Conservation (phyloP, 2,329 filamentous ascomycete species). For the Fusarium sp. region DNA sequence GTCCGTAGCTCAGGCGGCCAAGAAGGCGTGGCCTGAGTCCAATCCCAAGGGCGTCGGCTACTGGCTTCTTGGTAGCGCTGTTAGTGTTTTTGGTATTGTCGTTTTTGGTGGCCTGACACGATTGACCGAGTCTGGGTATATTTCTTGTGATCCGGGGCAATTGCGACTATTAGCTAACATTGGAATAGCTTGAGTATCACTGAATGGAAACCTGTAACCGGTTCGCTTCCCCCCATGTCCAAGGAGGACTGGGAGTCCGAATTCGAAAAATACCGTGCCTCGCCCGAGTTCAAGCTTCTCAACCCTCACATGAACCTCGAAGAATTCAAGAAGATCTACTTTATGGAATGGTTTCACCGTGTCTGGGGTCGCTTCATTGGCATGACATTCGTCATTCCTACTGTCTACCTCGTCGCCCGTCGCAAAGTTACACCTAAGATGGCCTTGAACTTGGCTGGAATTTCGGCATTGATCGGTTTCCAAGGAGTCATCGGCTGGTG, state of each 20-base stretch:
- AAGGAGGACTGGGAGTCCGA: slow-evolving; percentile 89
- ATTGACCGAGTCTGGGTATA: slow-evolving; percentile 93
- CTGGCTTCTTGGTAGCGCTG: slow-evolving; percentile 92
- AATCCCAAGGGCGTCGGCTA: slow-evolving; percentile 85
- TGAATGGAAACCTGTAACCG: slow-evolving; percentile 97
- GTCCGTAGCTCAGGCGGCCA: slow-evolving; percentile 45
- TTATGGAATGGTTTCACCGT: slow-evolving; percentile 98
- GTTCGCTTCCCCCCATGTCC: slow-evolving; percentile 85
- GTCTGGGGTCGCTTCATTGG: slow-evolving; percentile 95
- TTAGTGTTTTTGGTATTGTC: slow-evolving; percentile 96
- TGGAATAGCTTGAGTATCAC: slow-evolving; percentile 86
- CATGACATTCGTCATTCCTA: slow-evolving; percentile 87
- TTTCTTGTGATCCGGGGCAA: background rate
- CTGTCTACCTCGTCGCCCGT: slow-evolving; percentile 86
- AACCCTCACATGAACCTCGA: slow-evolving; percentile 93
- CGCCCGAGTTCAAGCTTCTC: slow-evolving; percentile 90
- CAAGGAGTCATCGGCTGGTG: slow-evolving; percentile 98
- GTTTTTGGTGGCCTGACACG: slow-evolving; percentile 94
- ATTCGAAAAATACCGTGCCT: slow-evolving; percentile 91
- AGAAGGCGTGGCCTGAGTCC: slow-evolving; percentile 67
- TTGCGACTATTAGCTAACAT: slow-evolving; percentile 8
- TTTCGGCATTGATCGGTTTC: slow-evolving; percentile 90
- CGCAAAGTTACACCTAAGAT: slow-evolving; percentile 83
- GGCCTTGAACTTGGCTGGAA: slow-evolving; percentile 82
- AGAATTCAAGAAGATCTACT: slow-evolving; percentile 99